A percentile compares a stretch with the other conserved stretches of the same genome.
Evolutionary conservation across 2,329 filamentous ascomycete genomes (phyloP).

Genomic region (Metarhizium rileyi): DNA sequence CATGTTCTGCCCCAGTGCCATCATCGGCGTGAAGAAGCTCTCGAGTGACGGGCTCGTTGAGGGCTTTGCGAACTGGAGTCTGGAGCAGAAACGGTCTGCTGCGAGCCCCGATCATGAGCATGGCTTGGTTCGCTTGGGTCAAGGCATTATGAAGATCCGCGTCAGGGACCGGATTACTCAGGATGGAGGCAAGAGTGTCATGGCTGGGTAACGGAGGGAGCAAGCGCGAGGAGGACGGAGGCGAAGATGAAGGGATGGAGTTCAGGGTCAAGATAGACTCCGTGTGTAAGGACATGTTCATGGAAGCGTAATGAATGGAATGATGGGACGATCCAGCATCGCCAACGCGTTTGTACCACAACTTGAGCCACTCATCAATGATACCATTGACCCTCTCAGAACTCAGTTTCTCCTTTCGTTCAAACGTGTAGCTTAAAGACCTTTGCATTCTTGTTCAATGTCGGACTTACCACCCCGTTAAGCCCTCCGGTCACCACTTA

Average conservation of each 20-base stretch:
- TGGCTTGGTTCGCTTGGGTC: constrained; percentile 17
- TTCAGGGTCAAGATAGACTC: too few species aligned
- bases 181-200: constrained; percentile 36
- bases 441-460: constrained; percentile 61
- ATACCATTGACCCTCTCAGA: constrained; percentile 45
- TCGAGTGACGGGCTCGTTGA: background rate
- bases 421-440: constrained; percentile 54
- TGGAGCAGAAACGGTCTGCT: background rate
- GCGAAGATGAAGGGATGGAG: too few species aligned
- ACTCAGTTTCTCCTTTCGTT: constrained; percentile 52
- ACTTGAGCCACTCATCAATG: constrained; percentile 40
- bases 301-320: too few species aligned
- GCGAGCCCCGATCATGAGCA: background rate
- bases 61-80: background rate
- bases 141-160: constrained; percentile 29
- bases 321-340: background rate
- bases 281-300: too few species aligned
- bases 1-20: constrained; percentile 35
- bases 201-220: constrained; percentile 21
- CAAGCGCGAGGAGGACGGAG: background rate
- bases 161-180: constrained; percentile 31
- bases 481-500: too few species aligned
- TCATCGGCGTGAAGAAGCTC: constrained; percentile 16
- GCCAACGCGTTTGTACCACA: constrained; percentile 30
- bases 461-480: constrained; percentile 39